These are phyloP conservation scores for Coemansia sp. DNA, from an alignment of 192 early-diverging fungal genomes.

Conservation along the genomic window DNA sequence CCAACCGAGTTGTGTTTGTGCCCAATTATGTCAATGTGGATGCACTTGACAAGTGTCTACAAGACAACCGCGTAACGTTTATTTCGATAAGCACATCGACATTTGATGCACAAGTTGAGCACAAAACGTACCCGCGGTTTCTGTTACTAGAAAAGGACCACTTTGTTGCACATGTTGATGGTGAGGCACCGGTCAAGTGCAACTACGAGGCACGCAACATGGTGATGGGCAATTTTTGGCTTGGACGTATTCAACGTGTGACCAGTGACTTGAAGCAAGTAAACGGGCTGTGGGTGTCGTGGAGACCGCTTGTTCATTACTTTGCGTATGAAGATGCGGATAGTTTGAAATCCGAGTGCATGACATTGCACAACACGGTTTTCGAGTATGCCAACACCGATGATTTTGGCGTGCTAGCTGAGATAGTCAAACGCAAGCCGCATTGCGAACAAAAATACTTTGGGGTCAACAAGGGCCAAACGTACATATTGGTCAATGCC, in stretches of 20 bases:
- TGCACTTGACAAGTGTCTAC: slow-evolving; percentile 6
- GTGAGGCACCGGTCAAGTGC: slow-evolving; percentile 2
- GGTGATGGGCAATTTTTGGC: neutral
- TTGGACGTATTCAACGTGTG: neutral
- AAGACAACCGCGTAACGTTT: neutral
- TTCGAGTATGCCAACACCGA: neutral
- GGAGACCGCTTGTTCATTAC: neutral
- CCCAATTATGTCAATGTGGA: slow-evolving; percentile 6
- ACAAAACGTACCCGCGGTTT: neutral
- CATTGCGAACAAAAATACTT: slow-evolving; percentile 3
- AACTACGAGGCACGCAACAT: slow-evolving; percentile 8
- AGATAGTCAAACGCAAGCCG: slow-evolving; percentile 8
- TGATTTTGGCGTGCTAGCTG: slow-evolving; percentile 1
- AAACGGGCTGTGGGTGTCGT: neutral
- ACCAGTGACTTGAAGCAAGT: neutral
- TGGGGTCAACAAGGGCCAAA: neutral
- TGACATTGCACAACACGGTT: neutral
- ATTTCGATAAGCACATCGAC: neutral
- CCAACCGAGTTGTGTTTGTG: neutral
- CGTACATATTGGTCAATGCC: neutral
- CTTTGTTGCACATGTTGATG: neutral
- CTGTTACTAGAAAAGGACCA: slow-evolving; percentile 8
- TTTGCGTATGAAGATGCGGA: slow-evolving; percentile 2
- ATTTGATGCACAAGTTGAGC: slow-evolving; percentile 3
- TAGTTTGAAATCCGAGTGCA: neutral